Percentiles rank a stretch among this genome's conserved stretches.
Evolutionary conservation across 768 basidiomycete genomes (phyloP).

Genomic region (Auricularia sp.): DNA sequence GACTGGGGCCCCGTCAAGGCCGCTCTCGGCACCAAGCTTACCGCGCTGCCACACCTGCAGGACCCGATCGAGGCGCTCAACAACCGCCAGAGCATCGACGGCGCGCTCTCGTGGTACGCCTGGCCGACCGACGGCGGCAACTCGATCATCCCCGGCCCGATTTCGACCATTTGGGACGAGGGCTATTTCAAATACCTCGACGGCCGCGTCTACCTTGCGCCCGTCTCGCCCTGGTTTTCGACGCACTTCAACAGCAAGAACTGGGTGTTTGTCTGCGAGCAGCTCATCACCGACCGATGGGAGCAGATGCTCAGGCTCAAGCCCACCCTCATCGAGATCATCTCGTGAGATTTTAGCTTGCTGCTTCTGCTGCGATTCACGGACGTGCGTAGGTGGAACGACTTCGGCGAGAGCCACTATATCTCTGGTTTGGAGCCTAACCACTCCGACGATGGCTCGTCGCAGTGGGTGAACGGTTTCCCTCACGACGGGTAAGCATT

Average conservation of each 20-base stretch:
- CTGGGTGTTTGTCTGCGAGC: constrained; percentile 1
- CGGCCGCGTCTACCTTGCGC: not conserved
- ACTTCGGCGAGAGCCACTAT: not conserved
- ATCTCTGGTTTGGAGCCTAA: not conserved
- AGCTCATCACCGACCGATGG: constrained; percentile 1
- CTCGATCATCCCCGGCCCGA: not conserved
- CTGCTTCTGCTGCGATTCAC: not conserved
- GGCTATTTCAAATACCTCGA: not conserved
- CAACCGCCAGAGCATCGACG: constrained; percentile 1
- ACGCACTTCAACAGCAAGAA: constrained; percentile 3
- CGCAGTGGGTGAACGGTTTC: not conserved
- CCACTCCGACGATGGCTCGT: not conserved
- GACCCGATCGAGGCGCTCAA: not conserved
- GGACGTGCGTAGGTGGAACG: not conserved
- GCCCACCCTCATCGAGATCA: not conserved
- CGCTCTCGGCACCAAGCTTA: not conserved
- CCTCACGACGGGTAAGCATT: not conserved
- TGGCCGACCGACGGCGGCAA: constrained; percentile 1
- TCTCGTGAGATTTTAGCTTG: not conserved
- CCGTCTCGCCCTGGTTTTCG: not conserved
- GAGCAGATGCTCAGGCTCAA: not conserved
- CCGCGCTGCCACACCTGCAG: constrained; percentile 1
- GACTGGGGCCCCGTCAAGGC: constrained; percentile 1
- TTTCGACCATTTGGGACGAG: not conserved
- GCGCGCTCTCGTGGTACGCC: not conserved